phyloP scores from a whole-genome alignment of 75 land plant species.

The Cryptomeria japonica region DNA sequence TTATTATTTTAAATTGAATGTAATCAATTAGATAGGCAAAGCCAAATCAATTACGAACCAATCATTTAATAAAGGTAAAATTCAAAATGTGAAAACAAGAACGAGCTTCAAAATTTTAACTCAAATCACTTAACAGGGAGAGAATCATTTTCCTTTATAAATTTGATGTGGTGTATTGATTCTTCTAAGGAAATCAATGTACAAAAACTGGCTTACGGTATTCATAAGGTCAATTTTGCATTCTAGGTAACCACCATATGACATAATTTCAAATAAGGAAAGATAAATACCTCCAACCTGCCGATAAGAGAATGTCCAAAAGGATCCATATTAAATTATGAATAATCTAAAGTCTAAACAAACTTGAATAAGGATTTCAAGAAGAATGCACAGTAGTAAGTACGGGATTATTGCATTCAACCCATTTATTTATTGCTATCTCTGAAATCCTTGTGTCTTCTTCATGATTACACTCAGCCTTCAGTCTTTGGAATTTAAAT shows the following conservation, averaged over 20 bases:
- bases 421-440: neutral
- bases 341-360: neutral
- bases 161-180: too few relatives aligned
- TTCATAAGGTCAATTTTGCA: neutral
- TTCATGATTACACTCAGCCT: neutral
- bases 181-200: too few relatives aligned
- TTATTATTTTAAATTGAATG: too few relatives aligned
- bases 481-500: neutral
- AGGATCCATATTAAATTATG: neutral
- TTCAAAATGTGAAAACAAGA: too few relatives aligned
- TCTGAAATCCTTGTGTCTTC: neutral
- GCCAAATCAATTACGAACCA: too few relatives aligned
- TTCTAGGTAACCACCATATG: neutral
- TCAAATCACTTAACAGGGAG: too few relatives aligned
- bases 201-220: neutral
- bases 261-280: neutral
- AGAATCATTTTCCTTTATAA: too few relatives aligned
- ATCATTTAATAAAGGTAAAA: too few relatives aligned
- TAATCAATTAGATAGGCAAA: too few relatives aligned
- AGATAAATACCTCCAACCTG: neutral
- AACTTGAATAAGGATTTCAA: neutral
- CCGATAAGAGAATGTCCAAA: neutral
- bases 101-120: too few relatives aligned
- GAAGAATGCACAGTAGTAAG: neutral
- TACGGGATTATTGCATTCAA: neutral